Evolutionary conservation across 2,329 filamentous ascomycete species (phyloP).

Genomic region (Sordariomycetes sp.): DNA sequence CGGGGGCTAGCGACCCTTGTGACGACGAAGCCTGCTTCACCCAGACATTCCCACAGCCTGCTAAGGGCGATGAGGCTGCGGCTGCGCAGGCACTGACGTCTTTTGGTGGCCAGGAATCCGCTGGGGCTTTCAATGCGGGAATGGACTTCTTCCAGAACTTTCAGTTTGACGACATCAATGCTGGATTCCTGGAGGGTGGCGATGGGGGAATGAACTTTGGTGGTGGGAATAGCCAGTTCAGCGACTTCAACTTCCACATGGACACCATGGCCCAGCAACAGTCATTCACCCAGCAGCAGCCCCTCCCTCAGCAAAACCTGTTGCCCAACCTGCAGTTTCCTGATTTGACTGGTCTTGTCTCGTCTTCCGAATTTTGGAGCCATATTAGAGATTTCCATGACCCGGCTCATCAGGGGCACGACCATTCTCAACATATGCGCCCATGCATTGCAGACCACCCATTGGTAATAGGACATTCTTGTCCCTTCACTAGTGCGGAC

Average conservation of each 20-base stretch:
- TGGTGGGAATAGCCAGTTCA: too few species aligned
- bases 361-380: not conserved
- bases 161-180: not conserved
- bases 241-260: too few species aligned
- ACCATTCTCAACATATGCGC: conserved; percentile 1
- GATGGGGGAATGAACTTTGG: too few species aligned
- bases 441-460: conserved; percentile 16
- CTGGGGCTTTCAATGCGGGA: too few species aligned
- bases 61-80: conserved; percentile 10
- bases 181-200: not conserved
- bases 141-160: not conserved
- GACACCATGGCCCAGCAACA: too few species aligned
- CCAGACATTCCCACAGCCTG: conserved; percentile 11
- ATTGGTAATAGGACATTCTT: conserved; percentile 13
- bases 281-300: too few species aligned
- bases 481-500: conserved; percentile 13
- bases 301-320: too few species aligned
- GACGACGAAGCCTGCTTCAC: conserved; percentile 22
- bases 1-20: conserved; percentile 23
- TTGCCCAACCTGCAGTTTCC: too few species aligned
- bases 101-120: conserved; percentile 18
- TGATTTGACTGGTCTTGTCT: not conserved
- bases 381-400: not conserved
- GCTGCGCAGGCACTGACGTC: conserved; percentile 20
- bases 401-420: too few species aligned